Percentiles rank a stretch among this genome's conserved stretches.
Evolutionary conservation across 1,284 basidiomycete species (phyloP).

Genomic region (Cutaneotrichosporon dermatis): DNA sequence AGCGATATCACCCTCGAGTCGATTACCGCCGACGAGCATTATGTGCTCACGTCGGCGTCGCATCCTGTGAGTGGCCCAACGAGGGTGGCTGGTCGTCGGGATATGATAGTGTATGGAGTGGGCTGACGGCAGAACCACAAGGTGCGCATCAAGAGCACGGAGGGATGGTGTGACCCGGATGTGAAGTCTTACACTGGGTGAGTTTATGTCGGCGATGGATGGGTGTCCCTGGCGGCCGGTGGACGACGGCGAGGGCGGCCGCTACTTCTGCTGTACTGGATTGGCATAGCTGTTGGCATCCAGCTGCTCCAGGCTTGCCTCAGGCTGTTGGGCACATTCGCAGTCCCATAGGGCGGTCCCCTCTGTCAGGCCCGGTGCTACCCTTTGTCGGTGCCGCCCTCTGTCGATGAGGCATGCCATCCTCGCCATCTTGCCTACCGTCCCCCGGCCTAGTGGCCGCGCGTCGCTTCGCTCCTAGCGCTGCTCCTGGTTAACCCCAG

Average conservation of each 20-base stretch:
- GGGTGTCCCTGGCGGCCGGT: no score
- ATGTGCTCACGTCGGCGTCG: conserved; percentile 25
- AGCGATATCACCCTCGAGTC: conserved; percentile 34
- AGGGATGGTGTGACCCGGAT: conserved; percentile 49
- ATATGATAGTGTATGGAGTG: not conserved
- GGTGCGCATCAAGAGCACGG: conserved; percentile 46
- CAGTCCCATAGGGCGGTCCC: no score
- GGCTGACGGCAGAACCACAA: conserved; percentile 31
- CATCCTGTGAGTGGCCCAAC: conserved; percentile 28
- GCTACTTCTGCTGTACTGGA: not conserved
- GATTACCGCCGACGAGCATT: conserved; percentile 33
- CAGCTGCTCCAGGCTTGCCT: no score
- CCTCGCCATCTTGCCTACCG: no score
- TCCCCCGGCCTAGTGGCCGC: no score
- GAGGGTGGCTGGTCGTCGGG: not conserved
- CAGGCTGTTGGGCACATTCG: no score
- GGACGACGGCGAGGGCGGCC: no score
- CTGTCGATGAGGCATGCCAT: no score
- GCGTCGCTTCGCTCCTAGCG: no score
- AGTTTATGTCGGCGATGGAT: not conserved
- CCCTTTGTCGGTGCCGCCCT: no score
- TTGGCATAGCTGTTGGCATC: no score
- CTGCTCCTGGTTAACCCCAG: conserved; percentile 31
- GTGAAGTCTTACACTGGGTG: conserved; percentile 42
- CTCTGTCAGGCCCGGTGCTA: not conserved